Percentiles rank a stretch among this genome's conserved stretches.
Conservation (phyloP, 768 basidiomycete species). For the Russula sp. region DNA sequence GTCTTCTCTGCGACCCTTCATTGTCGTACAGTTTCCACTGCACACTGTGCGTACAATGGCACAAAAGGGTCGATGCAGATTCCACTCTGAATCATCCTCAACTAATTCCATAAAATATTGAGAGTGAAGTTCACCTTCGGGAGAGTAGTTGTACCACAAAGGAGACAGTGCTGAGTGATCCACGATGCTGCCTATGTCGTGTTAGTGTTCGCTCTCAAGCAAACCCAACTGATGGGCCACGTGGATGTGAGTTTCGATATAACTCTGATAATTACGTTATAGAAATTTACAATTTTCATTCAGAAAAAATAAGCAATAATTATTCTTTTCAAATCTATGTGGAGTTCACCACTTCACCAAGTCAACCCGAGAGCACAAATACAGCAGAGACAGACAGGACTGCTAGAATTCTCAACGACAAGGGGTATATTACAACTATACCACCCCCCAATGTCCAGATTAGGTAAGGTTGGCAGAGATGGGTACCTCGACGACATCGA, state of each 20-base stretch:
- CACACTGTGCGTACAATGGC: conserved; percentile 14
- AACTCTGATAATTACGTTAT: not conserved
- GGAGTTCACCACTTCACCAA: no score
- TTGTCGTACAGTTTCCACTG: conserved; percentile 9
- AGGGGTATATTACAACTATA: not conserved
- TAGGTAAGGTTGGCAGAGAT: not conserved
- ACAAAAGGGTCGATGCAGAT: conserved; percentile 62
- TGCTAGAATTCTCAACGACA: not conserved
- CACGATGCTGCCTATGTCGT: not conserved
- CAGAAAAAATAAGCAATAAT: no score
- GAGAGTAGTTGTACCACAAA: not conserved
- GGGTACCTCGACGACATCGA: not conserved
- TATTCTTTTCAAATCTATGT: not conserved
- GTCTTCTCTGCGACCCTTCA: conserved; percentile 71
- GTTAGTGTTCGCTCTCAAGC: not conserved
- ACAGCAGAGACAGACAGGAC: not conserved
- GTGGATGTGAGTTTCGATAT: not conserved
- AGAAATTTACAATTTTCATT: no score
- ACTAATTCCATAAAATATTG: not conserved
- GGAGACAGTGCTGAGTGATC: not conserved
- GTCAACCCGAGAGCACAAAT: no score
- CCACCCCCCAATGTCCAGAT: not conserved
- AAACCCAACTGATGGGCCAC: not conserved
- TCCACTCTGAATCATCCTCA: conserved; percentile 92
- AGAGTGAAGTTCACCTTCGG: conserved; percentile 10